These are phyloP conservation scores for Akebia trifoliata DNA, from an alignment of 164 flowering plant species.

Conservation along the genomic window DNA sequence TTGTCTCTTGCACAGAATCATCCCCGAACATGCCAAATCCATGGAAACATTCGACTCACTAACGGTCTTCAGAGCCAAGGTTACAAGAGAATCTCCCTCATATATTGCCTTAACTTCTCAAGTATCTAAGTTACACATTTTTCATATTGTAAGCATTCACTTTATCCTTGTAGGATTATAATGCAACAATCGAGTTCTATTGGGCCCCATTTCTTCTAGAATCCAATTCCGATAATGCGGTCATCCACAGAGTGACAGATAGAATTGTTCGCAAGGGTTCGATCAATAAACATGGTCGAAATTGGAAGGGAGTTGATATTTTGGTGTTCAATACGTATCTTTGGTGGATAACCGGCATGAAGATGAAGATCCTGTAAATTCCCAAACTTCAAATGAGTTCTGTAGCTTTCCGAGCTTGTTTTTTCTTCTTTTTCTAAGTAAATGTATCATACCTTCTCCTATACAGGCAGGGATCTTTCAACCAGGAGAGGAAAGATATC, in stretches of 20 bases:
- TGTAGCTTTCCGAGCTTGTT: not conserved
- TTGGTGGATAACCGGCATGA: conserved; percentile 76
- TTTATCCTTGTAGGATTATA: conserved; percentile 50
- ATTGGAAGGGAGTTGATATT: conserved; percentile 68
- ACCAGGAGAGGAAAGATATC: conserved; percentile 41
- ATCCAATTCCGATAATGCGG: conserved; percentile 73
- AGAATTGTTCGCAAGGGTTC: conserved; percentile 67
- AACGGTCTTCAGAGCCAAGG: conserved; percentile 76
- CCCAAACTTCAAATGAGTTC: not conserved
- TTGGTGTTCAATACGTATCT: conserved; percentile 70
- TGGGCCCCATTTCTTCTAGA: conserved; percentile 97
- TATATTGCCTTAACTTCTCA: too few relatives aligned
- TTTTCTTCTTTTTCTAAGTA: not conserved
- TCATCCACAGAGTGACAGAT: conserved; percentile 52
- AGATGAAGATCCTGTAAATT: conserved; percentile 58
- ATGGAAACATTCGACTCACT: conserved; percentile 66
- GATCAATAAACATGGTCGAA: conserved; percentile 52
- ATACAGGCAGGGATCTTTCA: conserved; percentile 55
- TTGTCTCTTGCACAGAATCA: conserved; percentile 72
- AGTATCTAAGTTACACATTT: too few relatives aligned
- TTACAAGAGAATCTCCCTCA: too few relatives aligned
- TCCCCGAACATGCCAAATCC: conserved; percentile 64
- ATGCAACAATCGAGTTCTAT: conserved; percentile 90
- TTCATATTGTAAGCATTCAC: not conserved
- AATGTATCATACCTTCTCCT: not conserved